Evolutionary conservation across 1,284 basidiomycete species (phyloP).

Genomic region (Pholiota adiposa): DNA sequence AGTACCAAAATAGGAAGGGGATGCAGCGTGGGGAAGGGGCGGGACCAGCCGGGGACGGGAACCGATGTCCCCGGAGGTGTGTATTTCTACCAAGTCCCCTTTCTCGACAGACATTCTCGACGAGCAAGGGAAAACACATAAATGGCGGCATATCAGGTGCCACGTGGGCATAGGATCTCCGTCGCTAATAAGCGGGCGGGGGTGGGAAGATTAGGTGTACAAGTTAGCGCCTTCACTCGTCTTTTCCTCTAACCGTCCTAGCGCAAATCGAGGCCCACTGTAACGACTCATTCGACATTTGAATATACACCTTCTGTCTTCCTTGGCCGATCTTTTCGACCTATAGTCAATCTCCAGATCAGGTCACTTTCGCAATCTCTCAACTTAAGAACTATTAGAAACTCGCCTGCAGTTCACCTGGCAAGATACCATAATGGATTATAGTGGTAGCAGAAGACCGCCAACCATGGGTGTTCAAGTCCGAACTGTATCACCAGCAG

Average conservation of each 20-base stretch:
- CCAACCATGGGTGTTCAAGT: conserved; percentile 36
- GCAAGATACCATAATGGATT: conserved; percentile 12
- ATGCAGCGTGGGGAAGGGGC: too few relatives aligned
- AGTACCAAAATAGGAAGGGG: too few relatives aligned
- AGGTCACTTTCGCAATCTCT: background rate
- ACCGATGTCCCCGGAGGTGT: too few relatives aligned
- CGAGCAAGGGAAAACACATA: too few relatives aligned
- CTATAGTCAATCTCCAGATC: background rate
- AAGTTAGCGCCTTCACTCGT: background rate
- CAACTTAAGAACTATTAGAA: background rate
- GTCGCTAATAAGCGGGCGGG: too few relatives aligned
- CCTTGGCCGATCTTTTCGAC: background rate
- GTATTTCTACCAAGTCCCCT: too few relatives aligned
- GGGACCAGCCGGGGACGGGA: too few relatives aligned
- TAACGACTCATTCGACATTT: background rate
- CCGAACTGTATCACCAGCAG: conserved; percentile 54
- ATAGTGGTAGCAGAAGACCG: conserved; percentile 20
- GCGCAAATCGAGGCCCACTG: background rate
- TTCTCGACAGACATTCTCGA: too few relatives aligned
- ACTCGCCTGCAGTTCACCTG: background rate
- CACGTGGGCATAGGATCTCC: too few relatives aligned
- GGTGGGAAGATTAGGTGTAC: too few relatives aligned
- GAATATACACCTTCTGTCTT: background rate
- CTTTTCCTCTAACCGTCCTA: background rate
- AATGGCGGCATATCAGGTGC: too few relatives aligned